phyloP scores from a whole-genome alignment of 2,329 filamentous ascomycete species.

The Orbilia blumenaviensis region DNA sequence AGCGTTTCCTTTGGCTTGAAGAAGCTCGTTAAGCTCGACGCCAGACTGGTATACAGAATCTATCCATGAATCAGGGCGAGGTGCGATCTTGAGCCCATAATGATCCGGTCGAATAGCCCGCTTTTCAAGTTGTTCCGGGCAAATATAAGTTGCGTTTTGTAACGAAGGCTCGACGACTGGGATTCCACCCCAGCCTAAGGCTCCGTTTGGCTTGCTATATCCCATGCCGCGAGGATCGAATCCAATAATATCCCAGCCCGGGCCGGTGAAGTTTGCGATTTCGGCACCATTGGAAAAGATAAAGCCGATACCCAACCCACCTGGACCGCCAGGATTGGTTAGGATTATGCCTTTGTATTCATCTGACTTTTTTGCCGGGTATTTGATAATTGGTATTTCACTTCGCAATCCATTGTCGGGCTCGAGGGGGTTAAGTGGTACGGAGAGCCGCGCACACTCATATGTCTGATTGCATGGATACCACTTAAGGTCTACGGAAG shows the following conservation, averaged over 20 bases:
- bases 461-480: conserved; percentile 62
- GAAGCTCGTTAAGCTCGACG: conserved; percentile 3
- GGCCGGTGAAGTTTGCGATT: conserved; percentile 64
- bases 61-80: conserved; percentile 38
- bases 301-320: conserved; percentile 62
- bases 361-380: conserved; percentile 14
- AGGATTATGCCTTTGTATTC: conserved; percentile 61
- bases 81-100: conserved; percentile 36
- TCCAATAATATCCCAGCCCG: conserved; percentile 52
- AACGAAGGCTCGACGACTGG: conserved; percentile 61
- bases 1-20: conserved; percentile 21
- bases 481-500: conserved; percentile 64
- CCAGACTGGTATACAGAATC: background rate
- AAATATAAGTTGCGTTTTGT: conserved; percentile 33
- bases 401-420: conserved; percentile 59
- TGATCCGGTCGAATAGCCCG: conserved; percentile 24
- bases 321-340: conserved; percentile 64
- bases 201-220: conserved; percentile 61
- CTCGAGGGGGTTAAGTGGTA: conserved; percentile 65
- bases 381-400: conserved; percentile 49
- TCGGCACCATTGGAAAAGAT: conserved; percentile 61
- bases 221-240: conserved; percentile 67
- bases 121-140: conserved; percentile 9
- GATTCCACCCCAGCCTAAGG: conserved; percentile 53
- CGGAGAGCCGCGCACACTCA: conserved; percentile 63